Conservation (phyloP, 2,329 filamentous ascomycete genomes). For the Harringtonia lauricola region DNA sequence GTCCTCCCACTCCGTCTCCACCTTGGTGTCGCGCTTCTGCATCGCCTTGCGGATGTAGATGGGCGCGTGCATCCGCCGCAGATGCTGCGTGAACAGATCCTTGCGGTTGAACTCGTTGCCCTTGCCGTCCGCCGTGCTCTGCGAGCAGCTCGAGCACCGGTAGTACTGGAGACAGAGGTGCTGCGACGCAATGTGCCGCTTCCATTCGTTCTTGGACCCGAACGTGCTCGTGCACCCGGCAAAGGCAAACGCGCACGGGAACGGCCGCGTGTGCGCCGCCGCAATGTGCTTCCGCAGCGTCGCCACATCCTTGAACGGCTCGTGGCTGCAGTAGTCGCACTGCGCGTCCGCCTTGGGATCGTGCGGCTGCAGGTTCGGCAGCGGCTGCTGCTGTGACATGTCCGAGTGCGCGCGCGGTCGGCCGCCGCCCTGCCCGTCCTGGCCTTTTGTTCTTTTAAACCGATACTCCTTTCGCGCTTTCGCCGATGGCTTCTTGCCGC, state of each 20-base stretch:
- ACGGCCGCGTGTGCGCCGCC: slow-evolving; percentile 59
- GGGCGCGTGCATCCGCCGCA: slow-evolving; percentile 84
- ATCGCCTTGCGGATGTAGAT: slow-evolving; percentile 49
- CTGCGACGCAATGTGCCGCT: slow-evolving; percentile 83
- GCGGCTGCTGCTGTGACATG: background rate
- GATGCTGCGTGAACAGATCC: slow-evolving; percentile 89
- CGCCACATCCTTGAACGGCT: slow-evolving; percentile 56
- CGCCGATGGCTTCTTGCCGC: slow-evolving; percentile 4
- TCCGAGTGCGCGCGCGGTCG: slow-evolving; percentile 6
- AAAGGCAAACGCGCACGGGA: slow-evolving; percentile 75
- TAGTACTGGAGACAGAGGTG: slow-evolving; percentile 65
- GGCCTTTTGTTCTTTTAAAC: slow-evolving; percentile 5
- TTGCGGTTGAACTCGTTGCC: slow-evolving; percentile 81
- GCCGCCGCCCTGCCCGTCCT: slow-evolving; percentile 3
- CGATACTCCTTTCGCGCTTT: slow-evolving; percentile 7
- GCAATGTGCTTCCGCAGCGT: slow-evolving; percentile 57
- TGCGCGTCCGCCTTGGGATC: slow-evolving; percentile 47
- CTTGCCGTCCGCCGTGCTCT: slow-evolving; percentile 41
- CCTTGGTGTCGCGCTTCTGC: slow-evolving; percentile 45
- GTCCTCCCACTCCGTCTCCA: slow-evolving; percentile 51
- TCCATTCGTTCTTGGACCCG: slow-evolving; percentile 95
- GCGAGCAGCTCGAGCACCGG: slow-evolving; percentile 50
- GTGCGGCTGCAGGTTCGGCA: slow-evolving; percentile 14
- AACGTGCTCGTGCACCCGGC: slow-evolving; percentile 80
- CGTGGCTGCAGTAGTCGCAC: slow-evolving; percentile 50